Conservation (phyloP, 495 filamentous ascomycete species). For the Lasiosphaeria hispida region DNA sequence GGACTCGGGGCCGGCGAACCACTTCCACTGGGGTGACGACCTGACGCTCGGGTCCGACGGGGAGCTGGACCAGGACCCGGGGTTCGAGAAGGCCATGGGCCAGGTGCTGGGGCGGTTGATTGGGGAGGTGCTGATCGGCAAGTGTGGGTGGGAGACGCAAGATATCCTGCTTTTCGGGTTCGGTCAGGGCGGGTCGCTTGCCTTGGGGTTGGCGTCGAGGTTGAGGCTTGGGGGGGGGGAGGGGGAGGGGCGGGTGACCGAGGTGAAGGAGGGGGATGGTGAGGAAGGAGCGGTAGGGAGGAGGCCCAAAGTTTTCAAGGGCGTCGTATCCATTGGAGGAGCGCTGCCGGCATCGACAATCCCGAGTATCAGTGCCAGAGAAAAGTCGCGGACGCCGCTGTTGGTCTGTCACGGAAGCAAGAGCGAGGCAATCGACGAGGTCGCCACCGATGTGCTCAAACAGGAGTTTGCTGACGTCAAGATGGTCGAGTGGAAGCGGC, state of each 20-base stretch:
- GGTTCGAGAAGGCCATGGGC: constrained; percentile 57
- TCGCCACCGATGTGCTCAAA: constrained; percentile 60
- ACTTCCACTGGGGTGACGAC: constrained; percentile 93
- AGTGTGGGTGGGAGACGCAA: constrained; percentile 65
- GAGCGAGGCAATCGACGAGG: constrained; percentile 59
- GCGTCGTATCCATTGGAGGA: constrained; percentile 78
- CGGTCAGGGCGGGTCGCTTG: constrained; percentile 83
- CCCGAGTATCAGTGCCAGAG: constrained; percentile 33
- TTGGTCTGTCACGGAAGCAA: constrained; percentile 67
- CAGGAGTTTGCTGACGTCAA: constrained; percentile 69
- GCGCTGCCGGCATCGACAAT: constrained; percentile 57
- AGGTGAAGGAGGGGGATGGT: constrained; percentile 18
- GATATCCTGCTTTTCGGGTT: constrained; percentile 81
- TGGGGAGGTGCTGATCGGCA: constrained; percentile 55
- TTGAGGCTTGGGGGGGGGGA: constrained; percentile 24
- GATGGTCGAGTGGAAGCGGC: constrained; percentile 68
- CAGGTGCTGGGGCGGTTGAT: constrained; percentile 59
- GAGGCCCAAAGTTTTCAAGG: constrained; percentile 40
- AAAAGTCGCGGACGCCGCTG: constrained; percentile 68
- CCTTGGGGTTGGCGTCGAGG: constrained; percentile 55
- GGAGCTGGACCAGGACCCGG: constrained; percentile 73
- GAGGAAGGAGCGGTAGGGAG: neutral
- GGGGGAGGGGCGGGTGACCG: constrained; percentile 22
- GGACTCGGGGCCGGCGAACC: constrained; percentile 11
- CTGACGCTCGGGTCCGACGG: constrained; percentile 63